Percentiles rank a stretch among this genome's conserved stretches.
These are phyloP conservation scores for Talaromyces albobiverticillius DNA, from an alignment of 2,329 filamentous ascomycete species.

Conservation along the genomic window DNA sequence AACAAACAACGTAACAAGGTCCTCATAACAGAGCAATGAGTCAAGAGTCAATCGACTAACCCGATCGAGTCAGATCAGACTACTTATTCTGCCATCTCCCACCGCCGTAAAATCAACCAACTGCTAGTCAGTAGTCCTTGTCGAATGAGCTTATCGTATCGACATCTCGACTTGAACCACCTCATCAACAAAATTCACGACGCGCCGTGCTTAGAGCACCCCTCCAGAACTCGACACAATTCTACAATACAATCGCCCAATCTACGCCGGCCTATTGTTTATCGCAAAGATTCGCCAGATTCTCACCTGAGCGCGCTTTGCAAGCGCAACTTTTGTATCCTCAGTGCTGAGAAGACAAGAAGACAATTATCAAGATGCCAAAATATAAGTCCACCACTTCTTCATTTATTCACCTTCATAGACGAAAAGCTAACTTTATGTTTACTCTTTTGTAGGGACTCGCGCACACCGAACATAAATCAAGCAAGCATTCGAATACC, in stretches of 20 bases:
- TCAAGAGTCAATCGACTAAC: slow-evolving; percentile 1
- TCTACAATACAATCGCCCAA: too few relatives aligned
- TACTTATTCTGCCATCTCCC: slow-evolving; percentile 3
- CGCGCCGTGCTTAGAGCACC: too few relatives aligned
- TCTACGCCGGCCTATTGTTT: too few relatives aligned
- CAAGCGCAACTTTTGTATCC: background rate
- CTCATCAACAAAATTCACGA: background rate
- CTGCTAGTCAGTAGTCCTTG: too few relatives aligned
- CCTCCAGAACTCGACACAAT: background rate
- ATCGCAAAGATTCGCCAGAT: background rate
- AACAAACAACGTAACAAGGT: too few relatives aligned
- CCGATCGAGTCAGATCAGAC: background rate
- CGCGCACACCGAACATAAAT: too few relatives aligned
- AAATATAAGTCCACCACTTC: slow-evolving; percentile 66
- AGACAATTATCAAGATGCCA: slow-evolving; percentile 62
- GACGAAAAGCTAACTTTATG: slow-evolving; percentile 34
- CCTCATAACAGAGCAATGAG: too few relatives aligned
- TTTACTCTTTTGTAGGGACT: slow-evolving; percentile 73
- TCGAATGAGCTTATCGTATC: slow-evolving; percentile 7
- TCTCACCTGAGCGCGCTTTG: background rate
- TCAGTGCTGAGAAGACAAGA: background rate
- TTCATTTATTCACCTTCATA: slow-evolving; percentile 1
- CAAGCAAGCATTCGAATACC: too few relatives aligned
- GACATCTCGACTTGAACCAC: background rate
- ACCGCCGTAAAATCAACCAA: background rate